These are phyloP conservation scores for Deuterostichococcus epilithicus DNA, from an alignment of 139 green algal species.

Conservation along the genomic window DNA sequence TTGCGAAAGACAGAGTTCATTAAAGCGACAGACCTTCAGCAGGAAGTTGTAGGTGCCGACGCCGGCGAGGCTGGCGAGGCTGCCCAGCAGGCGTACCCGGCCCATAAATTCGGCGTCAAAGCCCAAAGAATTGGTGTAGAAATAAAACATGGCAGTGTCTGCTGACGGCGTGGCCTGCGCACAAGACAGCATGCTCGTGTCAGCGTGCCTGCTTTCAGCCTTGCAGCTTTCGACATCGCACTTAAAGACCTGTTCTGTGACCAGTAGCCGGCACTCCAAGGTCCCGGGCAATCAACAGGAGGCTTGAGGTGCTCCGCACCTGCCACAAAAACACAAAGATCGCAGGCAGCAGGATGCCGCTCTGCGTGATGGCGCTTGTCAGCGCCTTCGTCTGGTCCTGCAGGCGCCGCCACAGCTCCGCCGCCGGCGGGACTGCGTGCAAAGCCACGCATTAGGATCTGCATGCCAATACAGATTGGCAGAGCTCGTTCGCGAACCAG, in stretches of 20 bases:
- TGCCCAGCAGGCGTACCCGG: conserved; percentile 75
- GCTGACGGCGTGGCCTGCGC: conserved; percentile 65
- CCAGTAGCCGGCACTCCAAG: no score
- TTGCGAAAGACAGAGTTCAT: no score
- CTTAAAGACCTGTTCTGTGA: background rate
- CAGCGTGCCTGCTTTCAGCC: no score
- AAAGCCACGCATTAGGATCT: background rate
- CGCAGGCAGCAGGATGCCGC: conserved; percentile 57
- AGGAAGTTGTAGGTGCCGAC: conserved; percentile 71
- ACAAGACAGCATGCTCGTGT: no score
- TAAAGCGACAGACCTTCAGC: conserved; percentile 51
- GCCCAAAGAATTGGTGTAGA: conserved; percentile 70
- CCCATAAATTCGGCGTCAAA: conserved; percentile 89
- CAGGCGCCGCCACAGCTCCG: conserved; percentile 10
- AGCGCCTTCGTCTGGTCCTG: conserved; percentile 36
- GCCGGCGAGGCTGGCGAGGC: conserved; percentile 26
- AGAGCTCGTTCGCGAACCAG: no score
- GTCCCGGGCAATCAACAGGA: no score
- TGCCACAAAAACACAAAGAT: conserved; percentile 81
- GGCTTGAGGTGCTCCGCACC: conserved; percentile 19
- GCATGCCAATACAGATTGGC: no score
- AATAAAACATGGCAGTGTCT: conserved; percentile 78
- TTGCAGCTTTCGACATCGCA: no score
- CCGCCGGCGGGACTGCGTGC: background rate
- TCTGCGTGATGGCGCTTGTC: conserved; percentile 48